These are phyloP conservation scores for Rhizopogon vesiculosus DNA, from an alignment of 768 basidiomycete species.

Conservation along the genomic window DNA sequence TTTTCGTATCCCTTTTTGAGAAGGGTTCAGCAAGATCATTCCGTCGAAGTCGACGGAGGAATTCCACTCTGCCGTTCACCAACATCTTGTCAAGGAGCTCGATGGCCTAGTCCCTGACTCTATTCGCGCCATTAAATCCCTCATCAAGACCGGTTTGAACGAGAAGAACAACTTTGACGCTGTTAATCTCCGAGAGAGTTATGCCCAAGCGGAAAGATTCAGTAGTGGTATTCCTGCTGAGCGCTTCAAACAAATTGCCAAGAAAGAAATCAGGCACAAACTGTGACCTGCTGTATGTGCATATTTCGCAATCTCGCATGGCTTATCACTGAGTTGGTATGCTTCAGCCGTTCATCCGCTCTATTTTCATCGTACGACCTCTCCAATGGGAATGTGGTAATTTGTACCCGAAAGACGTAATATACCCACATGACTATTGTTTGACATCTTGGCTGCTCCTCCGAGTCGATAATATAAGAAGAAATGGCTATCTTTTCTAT, in stretches of 20 bases:
- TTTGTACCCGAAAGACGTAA: background rate
- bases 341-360: background rate
- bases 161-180: slow-evolving; percentile 64
- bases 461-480: no score
- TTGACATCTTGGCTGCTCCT: no score
- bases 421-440: background rate
- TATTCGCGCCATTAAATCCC: slow-evolving; percentile 45
- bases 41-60: slow-evolving; percentile 43
- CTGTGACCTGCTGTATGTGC: slow-evolving; percentile 29
- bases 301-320: background rate
- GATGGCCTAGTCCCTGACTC: slow-evolving; percentile 54
- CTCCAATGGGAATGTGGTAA: background rate
- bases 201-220: slow-evolving; percentile 64
- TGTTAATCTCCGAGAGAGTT: slow-evolving; percentile 64
- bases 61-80: slow-evolving; percentile 52
- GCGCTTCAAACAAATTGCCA: slow-evolving; percentile 54
- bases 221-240: slow-evolving; percentile 51
- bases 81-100: slow-evolving; percentile 47
- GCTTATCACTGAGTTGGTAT: background rate
- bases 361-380: background rate
- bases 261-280: slow-evolving; percentile 64
- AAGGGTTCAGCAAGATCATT: slow-evolving; percentile 48
- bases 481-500: no score
- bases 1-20: background rate
- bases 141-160: slow-evolving; percentile 50